A percentile compares a stretch with the other conserved stretches of the same genome.
phyloP scores from a whole-genome alignment of 148 eudicot genomes.

The Polygonum maritimum region DNA sequence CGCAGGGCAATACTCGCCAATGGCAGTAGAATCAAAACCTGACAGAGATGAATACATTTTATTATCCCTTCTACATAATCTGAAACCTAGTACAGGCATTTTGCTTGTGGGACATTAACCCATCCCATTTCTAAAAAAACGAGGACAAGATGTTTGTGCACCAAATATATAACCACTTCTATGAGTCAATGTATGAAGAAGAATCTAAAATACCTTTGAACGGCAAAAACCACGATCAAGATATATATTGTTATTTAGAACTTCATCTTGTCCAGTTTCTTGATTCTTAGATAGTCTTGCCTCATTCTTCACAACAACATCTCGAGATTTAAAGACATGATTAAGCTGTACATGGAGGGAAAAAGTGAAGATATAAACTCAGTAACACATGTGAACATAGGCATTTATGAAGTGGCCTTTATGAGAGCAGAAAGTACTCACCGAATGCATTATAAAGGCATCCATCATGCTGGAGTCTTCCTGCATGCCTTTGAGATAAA shows the following conservation, averaged over 20 bases:
- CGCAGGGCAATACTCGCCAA: constrained; percentile 80
- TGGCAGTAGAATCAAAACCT: constrained; percentile 84
- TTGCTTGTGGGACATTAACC: not conserved
- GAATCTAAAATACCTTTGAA: constrained; percentile 56
- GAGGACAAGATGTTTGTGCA: not conserved
- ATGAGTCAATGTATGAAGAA: not conserved
- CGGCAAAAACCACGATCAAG: constrained; percentile 92
- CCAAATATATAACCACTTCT: not conserved
- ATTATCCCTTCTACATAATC: not conserved
- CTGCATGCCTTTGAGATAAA: constrained; percentile 67
- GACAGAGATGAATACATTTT: constrained; percentile 12
- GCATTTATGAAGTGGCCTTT: not conserved
- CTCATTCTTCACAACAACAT: constrained; percentile 67
- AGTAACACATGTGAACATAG: not conserved
- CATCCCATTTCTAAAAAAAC: not conserved
- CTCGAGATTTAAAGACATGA: constrained; percentile 65
- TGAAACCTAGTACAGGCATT: not conserved
- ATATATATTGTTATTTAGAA: constrained; percentile 30
- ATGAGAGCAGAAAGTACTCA: constrained; percentile 23
- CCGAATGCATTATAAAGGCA: constrained; percentile 83
- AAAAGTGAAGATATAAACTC: not conserved
- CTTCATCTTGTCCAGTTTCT: constrained; percentile 34
- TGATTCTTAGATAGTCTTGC: constrained; percentile 47
- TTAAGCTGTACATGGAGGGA: constrained; percentile 51
- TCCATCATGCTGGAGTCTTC: constrained; percentile 85